These are phyloP conservation scores for Aspergillus felis DNA, from an alignment of 2,329 filamentous ascomycete species.

Conservation along the genomic window DNA sequence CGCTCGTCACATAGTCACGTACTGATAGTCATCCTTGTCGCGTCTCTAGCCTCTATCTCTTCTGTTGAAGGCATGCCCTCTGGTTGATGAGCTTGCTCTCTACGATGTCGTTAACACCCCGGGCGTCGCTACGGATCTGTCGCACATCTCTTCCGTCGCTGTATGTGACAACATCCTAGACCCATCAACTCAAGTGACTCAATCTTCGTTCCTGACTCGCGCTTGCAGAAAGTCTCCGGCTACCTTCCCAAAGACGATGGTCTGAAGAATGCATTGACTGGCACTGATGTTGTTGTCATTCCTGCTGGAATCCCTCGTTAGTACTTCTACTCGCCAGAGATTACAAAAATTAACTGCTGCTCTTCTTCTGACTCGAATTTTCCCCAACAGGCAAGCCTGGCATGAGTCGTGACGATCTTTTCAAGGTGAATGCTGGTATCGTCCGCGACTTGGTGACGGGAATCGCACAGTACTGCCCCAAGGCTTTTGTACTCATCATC, in stretches of 20 bases:
- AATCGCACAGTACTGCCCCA: conserved; percentile 81
- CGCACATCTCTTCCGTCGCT: conserved; percentile 90
- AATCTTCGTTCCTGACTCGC: conserved; percentile 24
- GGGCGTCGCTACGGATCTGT: conserved; percentile 92
- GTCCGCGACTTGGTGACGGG: conserved; percentile 90
- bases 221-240: conserved; percentile 70
- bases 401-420: conserved; percentile 98
- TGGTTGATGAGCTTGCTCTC: conserved; percentile 87
- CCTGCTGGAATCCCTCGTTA: conserved; percentile 95
- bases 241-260: conserved; percentile 84
- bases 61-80: conserved; percentile 84
- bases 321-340: conserved; percentile 33
- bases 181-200: conserved; percentile 3
- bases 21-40: conserved; percentile 1
- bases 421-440: conserved; percentile 99
- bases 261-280: conserved; percentile 81
- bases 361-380: conserved; percentile 17
- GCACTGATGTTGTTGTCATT: conserved; percentile 94
- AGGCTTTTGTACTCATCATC: conserved; percentile 94
- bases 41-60: conserved; percentile 78
- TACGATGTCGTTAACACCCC: conserved; percentile 99
- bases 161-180: conserved; percentile 48
- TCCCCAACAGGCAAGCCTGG: conserved; percentile 78
- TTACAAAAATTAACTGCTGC: background rate
- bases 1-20: background rate